These are phyloP conservation scores for Penicillium sp. DNA, from an alignment of 2,329 filamentous ascomycete species.

Conservation along the genomic window DNA sequence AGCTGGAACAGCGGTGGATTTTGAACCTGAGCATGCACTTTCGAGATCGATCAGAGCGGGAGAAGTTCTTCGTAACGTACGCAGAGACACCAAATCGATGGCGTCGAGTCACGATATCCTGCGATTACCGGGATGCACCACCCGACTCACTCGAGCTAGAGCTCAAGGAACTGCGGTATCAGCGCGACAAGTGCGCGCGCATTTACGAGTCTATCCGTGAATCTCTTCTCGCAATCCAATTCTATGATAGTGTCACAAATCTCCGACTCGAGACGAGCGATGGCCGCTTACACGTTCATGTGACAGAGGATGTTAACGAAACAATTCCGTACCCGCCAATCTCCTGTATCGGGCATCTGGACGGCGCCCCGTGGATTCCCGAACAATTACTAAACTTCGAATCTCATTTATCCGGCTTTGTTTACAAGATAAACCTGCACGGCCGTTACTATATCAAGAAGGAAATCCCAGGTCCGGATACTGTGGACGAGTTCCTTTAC, in stretches of 20 bases:
- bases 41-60: conserved; percentile 82
- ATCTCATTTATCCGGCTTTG: conserved; percentile 92
- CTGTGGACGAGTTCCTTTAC: conserved; percentile 93
- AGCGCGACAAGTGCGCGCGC: conserved; percentile 86
- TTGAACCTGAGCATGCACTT: conserved; percentile 98
- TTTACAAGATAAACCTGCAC: conserved; percentile 81
- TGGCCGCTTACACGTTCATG: conserved; percentile 87
- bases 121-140: conserved; percentile 82
- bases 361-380: conserved; percentile 48
- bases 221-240: conserved; percentile 88
- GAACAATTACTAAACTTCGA: conserved; percentile 81
- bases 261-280: conserved; percentile 88
- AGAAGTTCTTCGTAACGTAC: conserved; percentile 98
- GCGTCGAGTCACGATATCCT: conserved; percentile 86
- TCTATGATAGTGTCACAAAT: conserved; percentile 94
- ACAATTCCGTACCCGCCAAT: conserved; percentile 81
- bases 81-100: conserved; percentile 75
- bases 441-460: conserved; percentile 83
- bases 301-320: conserved; percentile 96
- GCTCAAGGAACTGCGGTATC: conserved; percentile 71
- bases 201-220: conserved; percentile 95
- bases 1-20: conserved; percentile 89
- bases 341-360: conserved; percentile 70
- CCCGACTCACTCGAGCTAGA: conserved; percentile 83
- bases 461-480: conserved; percentile 93